Evolutionary conservation across 768 basidiomycete genomes (phyloP), one percentile per base, ranked within the genome.

Genomic region (Lentinus brumalis): DNA sequence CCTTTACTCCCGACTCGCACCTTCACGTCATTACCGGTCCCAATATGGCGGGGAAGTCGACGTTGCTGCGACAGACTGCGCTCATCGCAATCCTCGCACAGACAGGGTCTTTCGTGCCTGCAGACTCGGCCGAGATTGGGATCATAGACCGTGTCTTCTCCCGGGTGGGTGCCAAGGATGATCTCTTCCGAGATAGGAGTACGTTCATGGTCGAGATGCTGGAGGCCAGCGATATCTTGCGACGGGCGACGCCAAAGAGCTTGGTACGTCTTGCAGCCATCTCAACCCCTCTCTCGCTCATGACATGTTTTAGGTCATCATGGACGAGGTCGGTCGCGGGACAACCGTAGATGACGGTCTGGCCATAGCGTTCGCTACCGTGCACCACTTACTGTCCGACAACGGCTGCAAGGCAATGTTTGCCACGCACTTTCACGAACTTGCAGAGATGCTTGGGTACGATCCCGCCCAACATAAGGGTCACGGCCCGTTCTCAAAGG

Each of bases 191-290:
- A 56, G 95, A 97, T 71, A 78, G 93, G 60, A 96, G 93, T 68
- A 98, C 96, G 0, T 99, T 98, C 73, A 97, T 98, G 94, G 90
- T 96, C n/a, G 94, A 96, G 75, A 95, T 95, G 92, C 79, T 92
- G 35, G 96, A 98, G 76, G 94, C 96, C 1, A 89, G 94, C 1
- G 89, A 94, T 49, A 98, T 99, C 60, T 81, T 99, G 18, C 80
- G 83, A 26, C 84, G 87, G 21, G 95, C 97, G 3, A 97, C 95
- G 8, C 75, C 84, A 2, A 83, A 79, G 57, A 97, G 95, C 62
- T 79, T 99, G 56, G 96, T 94, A 67, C 63, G 86, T 75, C 5
- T 47, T 15, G 29, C 14, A 18, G 0, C 61, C 35, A 52, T 51
- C 18, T 10, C 6, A 15, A 14, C 29, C 39, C 2, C 21, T 26